Conservation (phyloP, 1,284 basidiomycete species). For the Austroboletus niveus region DNA sequence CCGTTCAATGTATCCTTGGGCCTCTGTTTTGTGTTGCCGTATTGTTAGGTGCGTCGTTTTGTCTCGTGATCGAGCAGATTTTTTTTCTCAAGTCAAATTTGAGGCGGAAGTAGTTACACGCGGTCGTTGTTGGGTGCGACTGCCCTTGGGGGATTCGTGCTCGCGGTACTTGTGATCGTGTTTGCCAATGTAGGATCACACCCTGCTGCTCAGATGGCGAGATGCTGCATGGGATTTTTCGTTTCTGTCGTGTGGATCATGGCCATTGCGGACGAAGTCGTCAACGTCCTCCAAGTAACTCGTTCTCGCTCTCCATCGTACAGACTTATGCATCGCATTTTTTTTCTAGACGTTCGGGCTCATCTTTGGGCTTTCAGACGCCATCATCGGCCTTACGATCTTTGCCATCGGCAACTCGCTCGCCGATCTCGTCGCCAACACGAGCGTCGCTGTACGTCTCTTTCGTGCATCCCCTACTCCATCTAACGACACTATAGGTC, state of each 20-base stretch:
- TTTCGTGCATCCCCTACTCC: neutral
- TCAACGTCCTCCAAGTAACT: conserved; percentile 78
- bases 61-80: conserved; percentile 1
- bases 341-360: conserved; percentile 77
- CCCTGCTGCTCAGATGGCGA: conserved; percentile 60
- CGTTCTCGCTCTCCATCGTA: neutral
- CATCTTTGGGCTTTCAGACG: conserved; percentile 94
- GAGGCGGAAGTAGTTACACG: conserved; percentile 57
- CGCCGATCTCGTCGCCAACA: conserved; percentile 95
- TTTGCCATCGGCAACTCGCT: conserved; percentile 96
- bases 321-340: conserved; percentile 5
- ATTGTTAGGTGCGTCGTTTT: conserved; percentile 61
- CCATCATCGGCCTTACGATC: conserved; percentile 94
- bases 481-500: conserved; percentile 41
- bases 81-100: neutral
- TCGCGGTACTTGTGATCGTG: conserved; percentile 56
- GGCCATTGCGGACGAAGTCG: conserved; percentile 92
- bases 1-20: conserved; percentile 75
- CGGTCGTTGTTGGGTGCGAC: conserved; percentile 58
- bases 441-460: conserved; percentile 77
- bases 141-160: conserved; percentile 51
- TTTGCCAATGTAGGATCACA: conserved; percentile 63
- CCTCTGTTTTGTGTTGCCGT: conserved; percentile 76
- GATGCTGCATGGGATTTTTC: conserved; percentile 87
- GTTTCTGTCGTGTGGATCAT: conserved; percentile 94